Percentiles rank a stretch among this genome's conserved stretches.
Conservation (phyloP, 2,329 filamentous ascomycete genomes). For the Chrysosporium queenslandicum region DNA sequence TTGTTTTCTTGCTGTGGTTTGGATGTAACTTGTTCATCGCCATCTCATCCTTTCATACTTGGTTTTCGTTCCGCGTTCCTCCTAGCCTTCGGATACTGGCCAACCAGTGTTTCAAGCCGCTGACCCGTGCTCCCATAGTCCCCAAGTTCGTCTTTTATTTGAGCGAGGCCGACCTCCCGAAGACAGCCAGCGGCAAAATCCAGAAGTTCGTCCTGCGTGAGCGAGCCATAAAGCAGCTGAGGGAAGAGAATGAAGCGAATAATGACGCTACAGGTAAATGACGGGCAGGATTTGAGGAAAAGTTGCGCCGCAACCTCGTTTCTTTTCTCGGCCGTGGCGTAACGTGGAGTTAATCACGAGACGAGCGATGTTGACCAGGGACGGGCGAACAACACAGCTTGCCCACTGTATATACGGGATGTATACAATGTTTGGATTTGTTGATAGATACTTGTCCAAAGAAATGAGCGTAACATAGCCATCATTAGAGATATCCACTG, state of each 20-base stretch:
- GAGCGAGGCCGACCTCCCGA: conserved; percentile 59
- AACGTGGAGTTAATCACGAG: background rate
- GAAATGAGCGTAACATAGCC: too few relatives aligned
- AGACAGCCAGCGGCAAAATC: conserved; percentile 94
- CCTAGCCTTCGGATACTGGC: background rate
- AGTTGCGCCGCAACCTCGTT: background rate
- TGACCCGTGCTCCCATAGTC: conserved; percentile 38
- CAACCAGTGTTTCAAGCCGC: background rate
- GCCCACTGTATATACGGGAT: too few relatives aligned
- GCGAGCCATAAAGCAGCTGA: conserved; percentile 45
- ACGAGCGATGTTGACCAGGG: too few relatives aligned
- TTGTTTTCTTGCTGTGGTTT: background rate
- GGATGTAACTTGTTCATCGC: conserved; percentile 2
- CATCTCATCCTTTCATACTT: conserved; percentile 4
- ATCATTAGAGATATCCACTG: too few relatives aligned
- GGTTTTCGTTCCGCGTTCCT: background rate
- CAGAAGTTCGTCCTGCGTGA: conserved; percentile 84
- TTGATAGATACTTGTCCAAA: too few relatives aligned
- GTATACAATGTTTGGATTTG: too few relatives aligned
- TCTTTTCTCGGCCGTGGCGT: background rate
- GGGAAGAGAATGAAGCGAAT: conserved; percentile 21
- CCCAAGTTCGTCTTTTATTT: conserved; percentile 87
- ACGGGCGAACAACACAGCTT: too few relatives aligned
- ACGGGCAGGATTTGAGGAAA: background rate
- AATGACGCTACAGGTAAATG: background rate